Evolutionary conservation across 805 yeast species (phyloP), one percentile per base, ranked within the genome.

Genomic region (Kodamaea nitidulidarum): DNA sequence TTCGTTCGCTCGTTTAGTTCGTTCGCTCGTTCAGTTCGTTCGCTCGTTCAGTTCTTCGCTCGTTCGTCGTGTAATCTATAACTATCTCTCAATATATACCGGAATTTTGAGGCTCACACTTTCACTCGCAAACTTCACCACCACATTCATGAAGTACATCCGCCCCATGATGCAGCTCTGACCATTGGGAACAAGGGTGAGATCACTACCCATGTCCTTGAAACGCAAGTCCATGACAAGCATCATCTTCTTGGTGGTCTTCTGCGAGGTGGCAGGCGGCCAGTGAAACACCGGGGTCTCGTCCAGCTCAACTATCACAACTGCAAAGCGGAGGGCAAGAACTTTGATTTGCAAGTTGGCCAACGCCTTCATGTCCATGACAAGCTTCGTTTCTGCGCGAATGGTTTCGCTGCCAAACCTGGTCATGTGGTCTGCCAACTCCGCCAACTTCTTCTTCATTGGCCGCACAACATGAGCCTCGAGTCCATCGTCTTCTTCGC

Each of bases 81-180:
- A 14, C 25, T 30, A 37, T 21, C 30, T 29, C 35, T 46, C 44
- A 11, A 55, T 48, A n/a, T 32, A 36, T 22, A 55, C 32, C 4
- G 58, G 54, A 9, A 55, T 47, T 40, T 54, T 53, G 33, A 53
- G 33, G 4, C 46, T 45, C 18, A 49, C 35, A 21, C 36, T 35
- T 12, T 55, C 60, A 30, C 51, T 53, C 30, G 43, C 45, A 12
- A 55, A 42, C 45, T 46, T 47, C 14, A 55, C 43, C 11, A 44
- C 42, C 9, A 55, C 41, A 24, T 38, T 39, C 15, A 53, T 36
- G 41, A 50, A 58, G 49, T 58, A 58, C 40, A 48, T 49, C 7
- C 63, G 48, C 15, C 60, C 59, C 28, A 56, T 40, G 14, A 58
- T 50, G 35, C 63, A 58, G 28, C 58, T 55, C 38, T 58, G 61